phyloP scores from a whole-genome alignment of 805 yeast genomes.

The Yamadazyma olivae region DNA sequence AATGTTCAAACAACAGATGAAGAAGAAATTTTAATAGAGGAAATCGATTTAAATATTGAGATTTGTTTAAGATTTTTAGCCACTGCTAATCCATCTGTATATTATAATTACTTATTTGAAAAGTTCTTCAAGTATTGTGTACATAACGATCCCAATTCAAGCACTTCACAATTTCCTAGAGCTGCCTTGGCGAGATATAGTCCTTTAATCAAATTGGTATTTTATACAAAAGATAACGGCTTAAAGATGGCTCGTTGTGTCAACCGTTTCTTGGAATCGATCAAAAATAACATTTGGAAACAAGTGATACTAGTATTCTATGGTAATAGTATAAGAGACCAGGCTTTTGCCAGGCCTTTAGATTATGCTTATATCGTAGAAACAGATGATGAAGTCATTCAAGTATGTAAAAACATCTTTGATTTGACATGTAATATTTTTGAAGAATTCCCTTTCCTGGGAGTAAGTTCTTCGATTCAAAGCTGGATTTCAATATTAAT shows the following conservation, averaged over 20 bases:
- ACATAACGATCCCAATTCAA: slow-evolving; percentile 2
- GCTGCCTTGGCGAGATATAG: slow-evolving; percentile 25
- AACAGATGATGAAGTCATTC: slow-evolving; percentile 20
- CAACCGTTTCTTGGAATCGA: slow-evolving; percentile 21
- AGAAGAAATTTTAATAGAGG: slow-evolving; percentile 13
- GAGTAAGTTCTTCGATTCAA: slow-evolving; percentile 14
- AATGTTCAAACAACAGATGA: not conserved
- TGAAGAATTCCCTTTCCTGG: slow-evolving; percentile 21
- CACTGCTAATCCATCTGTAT: slow-evolving; percentile 33
- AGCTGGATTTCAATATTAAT: slow-evolving; percentile 34
- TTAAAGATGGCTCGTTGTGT: slow-evolving; percentile 19
- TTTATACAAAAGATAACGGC: slow-evolving; percentile 24
- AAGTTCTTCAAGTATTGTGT: slow-evolving; percentile 20
- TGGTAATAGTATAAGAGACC: slow-evolving; percentile 30
- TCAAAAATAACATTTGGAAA: slow-evolving; percentile 34
- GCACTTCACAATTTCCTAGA: slow-evolving; percentile 22
- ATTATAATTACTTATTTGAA: slow-evolving; percentile 21
- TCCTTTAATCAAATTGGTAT: slow-evolving; percentile 31
- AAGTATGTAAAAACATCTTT: slow-evolving; percentile 25
- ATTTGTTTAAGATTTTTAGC: not conserved
- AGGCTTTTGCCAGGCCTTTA: slow-evolving; percentile 33
- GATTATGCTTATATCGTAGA: slow-evolving; percentile 27
- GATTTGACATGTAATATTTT: slow-evolving; percentile 28
- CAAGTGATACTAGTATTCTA: slow-evolving; percentile 31
- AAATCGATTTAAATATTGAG: slow-evolving; percentile 15